phyloP scores from a whole-genome alignment of 306 rosid species.

The Rubus parviflorus region DNA sequence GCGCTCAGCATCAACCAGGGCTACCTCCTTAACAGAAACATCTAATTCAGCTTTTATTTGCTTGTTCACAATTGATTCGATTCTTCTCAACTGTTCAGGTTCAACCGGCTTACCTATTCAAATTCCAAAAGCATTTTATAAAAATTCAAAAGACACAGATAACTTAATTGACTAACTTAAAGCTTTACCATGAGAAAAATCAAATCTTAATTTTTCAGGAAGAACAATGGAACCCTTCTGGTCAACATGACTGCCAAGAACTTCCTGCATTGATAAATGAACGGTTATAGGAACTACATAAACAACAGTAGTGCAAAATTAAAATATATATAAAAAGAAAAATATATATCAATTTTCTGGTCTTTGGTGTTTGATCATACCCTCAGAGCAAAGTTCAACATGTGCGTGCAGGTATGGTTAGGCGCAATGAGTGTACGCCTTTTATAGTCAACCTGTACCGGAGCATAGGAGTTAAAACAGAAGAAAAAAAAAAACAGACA shows the following conservation, averaged over 20 bases:
- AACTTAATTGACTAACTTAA: conserved; percentile 17
- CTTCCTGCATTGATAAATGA: conserved; percentile 57
- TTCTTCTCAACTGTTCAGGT: conserved; percentile 67
- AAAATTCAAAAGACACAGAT: neutral
- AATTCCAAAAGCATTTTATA: conserved; percentile 29
- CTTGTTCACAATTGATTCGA: conserved; percentile 82
- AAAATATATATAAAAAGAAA: neutral
- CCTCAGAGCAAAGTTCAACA: conserved; percentile 96
- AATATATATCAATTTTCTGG: neutral
- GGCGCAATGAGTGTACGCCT: conserved; percentile 88
- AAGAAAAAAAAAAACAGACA: neutral
- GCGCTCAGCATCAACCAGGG: conserved; percentile 70
- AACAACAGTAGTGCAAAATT: neutral
- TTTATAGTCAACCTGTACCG: conserved; percentile 76
- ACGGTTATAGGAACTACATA: conserved; percentile 26
- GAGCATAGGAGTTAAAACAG: conserved; percentile 15
- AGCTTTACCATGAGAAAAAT: conserved; percentile 89
- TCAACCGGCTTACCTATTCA: conserved; percentile 86
- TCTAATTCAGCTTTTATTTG: conserved; percentile 81
- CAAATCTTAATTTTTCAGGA: conserved; percentile 94
- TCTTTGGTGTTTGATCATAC: conserved; percentile 42
- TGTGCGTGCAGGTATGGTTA: conserved; percentile 97
- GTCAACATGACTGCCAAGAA: conserved; percentile 87
- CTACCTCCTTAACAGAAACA: conserved; percentile 70
- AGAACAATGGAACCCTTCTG: conserved; percentile 98